Evolutionary conservation across 345 rosid genomes (phyloP).

Genomic region (Melaleuca quinquenervia): DNA sequence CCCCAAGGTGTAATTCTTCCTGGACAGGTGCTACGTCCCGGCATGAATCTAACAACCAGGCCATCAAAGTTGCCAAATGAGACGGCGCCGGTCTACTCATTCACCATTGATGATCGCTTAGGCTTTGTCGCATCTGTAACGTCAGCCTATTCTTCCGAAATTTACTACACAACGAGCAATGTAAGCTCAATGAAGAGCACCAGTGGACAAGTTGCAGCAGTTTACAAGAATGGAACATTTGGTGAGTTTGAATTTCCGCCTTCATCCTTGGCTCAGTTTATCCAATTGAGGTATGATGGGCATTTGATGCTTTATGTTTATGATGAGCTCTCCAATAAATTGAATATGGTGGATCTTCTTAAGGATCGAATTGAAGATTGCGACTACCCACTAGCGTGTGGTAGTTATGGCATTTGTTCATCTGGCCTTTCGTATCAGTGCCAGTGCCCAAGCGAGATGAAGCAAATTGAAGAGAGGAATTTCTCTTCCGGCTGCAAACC

Average conservation of each 20-base stretch:
- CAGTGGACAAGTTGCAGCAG: background rate
- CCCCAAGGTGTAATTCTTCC: background rate
- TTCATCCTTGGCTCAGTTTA: background rate
- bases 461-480: fast-evolving
- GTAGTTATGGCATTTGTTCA: background rate
- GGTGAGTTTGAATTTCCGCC: background rate
- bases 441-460: fast-evolving
- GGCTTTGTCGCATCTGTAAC: background rate
- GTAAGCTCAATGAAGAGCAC: background rate
- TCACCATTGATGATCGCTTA: background rate
- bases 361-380: background rate
- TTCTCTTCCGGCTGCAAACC: fast-evolving
- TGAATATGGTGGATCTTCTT: background rate
- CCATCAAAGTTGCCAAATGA: fast-evolving
- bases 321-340: background rate
- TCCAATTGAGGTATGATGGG: fast-evolving
- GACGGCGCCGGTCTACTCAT: background rate
- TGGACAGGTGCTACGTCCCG: background rate
- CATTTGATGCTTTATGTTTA: background rate
- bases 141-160: background rate
- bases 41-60: background rate
- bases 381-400: background rate
- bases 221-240: background rate
- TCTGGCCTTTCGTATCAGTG: fast-evolving
- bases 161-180: background rate